These are phyloP conservation scores for Carex pumila DNA, from an alignment of 176 grass and related monocot genomes.

Conservation along the genomic window DNA sequence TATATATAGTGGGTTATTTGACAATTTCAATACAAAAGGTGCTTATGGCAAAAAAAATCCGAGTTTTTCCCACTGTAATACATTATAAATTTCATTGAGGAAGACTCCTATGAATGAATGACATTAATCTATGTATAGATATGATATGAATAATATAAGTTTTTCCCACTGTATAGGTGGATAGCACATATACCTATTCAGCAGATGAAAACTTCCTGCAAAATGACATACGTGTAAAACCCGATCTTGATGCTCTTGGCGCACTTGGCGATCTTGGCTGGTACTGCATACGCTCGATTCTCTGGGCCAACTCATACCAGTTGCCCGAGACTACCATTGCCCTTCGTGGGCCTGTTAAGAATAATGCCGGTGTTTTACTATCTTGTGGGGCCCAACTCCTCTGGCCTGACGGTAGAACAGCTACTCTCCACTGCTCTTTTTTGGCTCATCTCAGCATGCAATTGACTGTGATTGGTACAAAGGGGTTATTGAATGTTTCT, in stretches of 20 bases:
- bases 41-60: too few relatives aligned
- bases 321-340: conserved; percentile 42
- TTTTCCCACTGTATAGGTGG: conserved; percentile 35
- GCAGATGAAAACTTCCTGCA: conserved; percentile 52
- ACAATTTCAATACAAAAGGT: too few relatives aligned
- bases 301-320: conserved; percentile 62
- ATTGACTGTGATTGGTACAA: conserved; percentile 43
- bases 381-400: conserved; percentile 45
- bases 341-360: conserved; percentile 30
- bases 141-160: not conserved
- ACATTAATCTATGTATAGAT: not conserved
- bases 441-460: conserved; percentile 53
- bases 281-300: conserved; percentile 63
- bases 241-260: conserved; percentile 71
- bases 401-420: conserved; percentile 39
- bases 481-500: conserved; percentile 41
- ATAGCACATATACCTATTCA: conserved; percentile 34
- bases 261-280: conserved; percentile 61
- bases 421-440: conserved; percentile 70
- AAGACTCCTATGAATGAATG: not conserved
- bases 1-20: too few relatives aligned
- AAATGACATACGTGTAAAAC: conserved; percentile 79
- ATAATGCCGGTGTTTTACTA: conserved; percentile 46
- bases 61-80: too few relatives aligned
- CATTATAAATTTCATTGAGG: too few relatives aligned